Evolutionary conservation across 257 asterid genomes (phyloP).

Genomic region (Mitragyna speciosa): DNA sequence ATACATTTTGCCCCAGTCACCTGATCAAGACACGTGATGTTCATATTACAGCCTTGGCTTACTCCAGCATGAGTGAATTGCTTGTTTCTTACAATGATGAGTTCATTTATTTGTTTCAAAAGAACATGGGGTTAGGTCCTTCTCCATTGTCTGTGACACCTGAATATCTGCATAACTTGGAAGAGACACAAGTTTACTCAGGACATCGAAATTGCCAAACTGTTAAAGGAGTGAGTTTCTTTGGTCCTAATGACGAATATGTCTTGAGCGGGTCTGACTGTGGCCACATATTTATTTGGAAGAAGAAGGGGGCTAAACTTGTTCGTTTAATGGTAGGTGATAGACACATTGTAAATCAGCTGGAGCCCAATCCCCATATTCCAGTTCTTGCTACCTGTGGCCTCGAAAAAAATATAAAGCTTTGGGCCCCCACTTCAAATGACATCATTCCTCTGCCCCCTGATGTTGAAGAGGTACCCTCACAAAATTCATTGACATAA

Average conservation of each 20-base stretch:
- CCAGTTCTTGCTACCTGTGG: constrained; percentile 82
- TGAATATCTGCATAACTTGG: constrained; percentile 31
- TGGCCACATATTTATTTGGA: constrained; percentile 78
- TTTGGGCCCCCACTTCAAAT: constrained; percentile 68
- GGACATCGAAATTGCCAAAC: constrained; percentile 72
- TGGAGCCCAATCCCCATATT: constrained; percentile 57
- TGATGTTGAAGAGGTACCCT: constrained; percentile 53
- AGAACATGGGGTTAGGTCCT: constrained; percentile 62
- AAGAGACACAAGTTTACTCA: constrained; percentile 43
- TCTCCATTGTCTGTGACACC: constrained; percentile 38
- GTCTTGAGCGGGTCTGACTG: constrained; percentile 81
- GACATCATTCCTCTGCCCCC: constrained; percentile 57
- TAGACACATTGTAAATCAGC: constrained; percentile 59
- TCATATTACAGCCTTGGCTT: constrained; percentile 68
- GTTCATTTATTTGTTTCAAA: constrained; percentile 65
- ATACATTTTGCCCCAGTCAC: constrained; percentile 57
- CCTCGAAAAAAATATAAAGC: constrained; percentile 57
- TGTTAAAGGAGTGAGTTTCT: constrained; percentile 74
- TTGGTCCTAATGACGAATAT: constrained; percentile 68
- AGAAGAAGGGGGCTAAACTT: constrained; percentile 57
- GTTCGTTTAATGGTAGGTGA: constrained; percentile 73
- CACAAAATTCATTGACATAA: neutral
- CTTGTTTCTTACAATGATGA: constrained; percentile 73
- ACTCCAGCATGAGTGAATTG: constrained; percentile 68
- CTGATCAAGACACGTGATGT: constrained; percentile 43